These are phyloP conservation scores for Ophioceras dolichostomum DNA, from an alignment of 2,329 filamentous ascomycete species.

Conservation along the genomic window DNA sequence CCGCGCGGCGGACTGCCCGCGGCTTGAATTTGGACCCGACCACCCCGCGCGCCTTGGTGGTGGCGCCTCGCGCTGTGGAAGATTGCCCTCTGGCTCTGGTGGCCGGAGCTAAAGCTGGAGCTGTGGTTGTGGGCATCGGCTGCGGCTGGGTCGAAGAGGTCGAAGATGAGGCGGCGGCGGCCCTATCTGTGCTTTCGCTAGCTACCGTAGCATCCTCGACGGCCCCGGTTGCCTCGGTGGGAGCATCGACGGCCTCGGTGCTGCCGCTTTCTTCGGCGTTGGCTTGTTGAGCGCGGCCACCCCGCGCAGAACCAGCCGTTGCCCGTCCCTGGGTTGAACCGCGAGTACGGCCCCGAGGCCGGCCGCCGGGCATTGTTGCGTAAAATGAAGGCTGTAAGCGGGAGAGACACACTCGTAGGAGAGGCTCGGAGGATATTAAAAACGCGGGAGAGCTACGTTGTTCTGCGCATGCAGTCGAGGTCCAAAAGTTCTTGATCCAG, in stretches of 20 bases:
- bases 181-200: slow-evolving; percentile 2
- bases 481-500: no score
- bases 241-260: slow-evolving; percentile 1
- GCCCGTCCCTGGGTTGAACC: no score
- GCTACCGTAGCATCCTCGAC: background rate
- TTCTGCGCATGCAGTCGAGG: no score
- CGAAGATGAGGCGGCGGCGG: slow-evolving; percentile 4
- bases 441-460: no score
- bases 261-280: slow-evolving; percentile 4
- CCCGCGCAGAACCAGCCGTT: no score
- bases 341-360: no score
- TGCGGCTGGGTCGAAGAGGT: background rate
- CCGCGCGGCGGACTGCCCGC: slow-evolving; percentile 18
- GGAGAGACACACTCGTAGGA: no score
- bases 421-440: no score
- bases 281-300: slow-evolving; percentile 6
- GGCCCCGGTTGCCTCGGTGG: slow-evolving; percentile 2
- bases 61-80: background rate
- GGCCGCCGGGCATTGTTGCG: no score
- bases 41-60: background rate
- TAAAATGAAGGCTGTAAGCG: no score
- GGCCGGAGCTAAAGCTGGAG: no score
- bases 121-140: background rate
- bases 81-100: background rate
- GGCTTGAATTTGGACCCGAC: slow-evolving; percentile 16